Conservation (phyloP, 2,329 filamentous ascomycete genomes). For the Fusarium chaquense region DNA sequence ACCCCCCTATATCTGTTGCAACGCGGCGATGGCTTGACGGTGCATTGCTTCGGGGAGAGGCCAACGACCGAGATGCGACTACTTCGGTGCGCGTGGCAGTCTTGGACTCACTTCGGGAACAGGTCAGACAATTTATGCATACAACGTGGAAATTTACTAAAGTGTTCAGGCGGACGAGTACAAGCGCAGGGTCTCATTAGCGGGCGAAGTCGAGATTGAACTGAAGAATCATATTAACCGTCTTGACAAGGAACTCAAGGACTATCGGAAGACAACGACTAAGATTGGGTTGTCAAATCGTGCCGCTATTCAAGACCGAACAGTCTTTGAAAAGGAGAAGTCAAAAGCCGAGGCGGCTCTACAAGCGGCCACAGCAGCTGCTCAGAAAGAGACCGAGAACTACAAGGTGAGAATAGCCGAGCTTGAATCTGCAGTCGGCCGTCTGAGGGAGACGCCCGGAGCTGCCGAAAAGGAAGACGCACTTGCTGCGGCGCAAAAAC, state of each 20-base stretch:
- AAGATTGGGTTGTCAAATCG: slow-evolving; percentile 62
- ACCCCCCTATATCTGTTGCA: slow-evolving; percentile 51
- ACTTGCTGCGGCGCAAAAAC: slow-evolving; percentile 53
- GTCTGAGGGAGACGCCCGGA: slow-evolving; percentile 46
- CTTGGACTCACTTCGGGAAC: slow-evolving; percentile 56
- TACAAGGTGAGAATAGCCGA: slow-evolving; percentile 53
- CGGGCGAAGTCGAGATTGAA: slow-evolving; percentile 50
- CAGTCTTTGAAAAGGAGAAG: slow-evolving; percentile 60
- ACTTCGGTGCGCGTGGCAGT: slow-evolving; percentile 49
- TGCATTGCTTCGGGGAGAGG: slow-evolving; percentile 23
- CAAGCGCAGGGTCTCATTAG: slow-evolving; percentile 43
- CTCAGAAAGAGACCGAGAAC: slow-evolving; percentile 54
- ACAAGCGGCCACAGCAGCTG: slow-evolving; percentile 45
- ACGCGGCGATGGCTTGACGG: slow-evolving; percentile 49
- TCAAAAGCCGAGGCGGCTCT: slow-evolving; percentile 54
- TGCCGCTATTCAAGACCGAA: slow-evolving; percentile 64
- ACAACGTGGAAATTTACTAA: slow-evolving; percentile 28
- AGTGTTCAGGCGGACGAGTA: slow-evolving; percentile 48
- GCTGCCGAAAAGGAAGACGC: slow-evolving; percentile 46
- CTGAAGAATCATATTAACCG: slow-evolving; percentile 58
- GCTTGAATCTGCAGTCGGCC: slow-evolving; percentile 52
- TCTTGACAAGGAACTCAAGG: slow-evolving; percentile 60
- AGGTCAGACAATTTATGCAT: slow-evolving; percentile 47
- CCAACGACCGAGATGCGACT: slow-evolving; percentile 37
- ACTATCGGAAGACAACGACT: slow-evolving; percentile 59